phyloP scores from a whole-genome alignment of 1,139 yeast genomes.

The Geotrichum reessii region DNA sequence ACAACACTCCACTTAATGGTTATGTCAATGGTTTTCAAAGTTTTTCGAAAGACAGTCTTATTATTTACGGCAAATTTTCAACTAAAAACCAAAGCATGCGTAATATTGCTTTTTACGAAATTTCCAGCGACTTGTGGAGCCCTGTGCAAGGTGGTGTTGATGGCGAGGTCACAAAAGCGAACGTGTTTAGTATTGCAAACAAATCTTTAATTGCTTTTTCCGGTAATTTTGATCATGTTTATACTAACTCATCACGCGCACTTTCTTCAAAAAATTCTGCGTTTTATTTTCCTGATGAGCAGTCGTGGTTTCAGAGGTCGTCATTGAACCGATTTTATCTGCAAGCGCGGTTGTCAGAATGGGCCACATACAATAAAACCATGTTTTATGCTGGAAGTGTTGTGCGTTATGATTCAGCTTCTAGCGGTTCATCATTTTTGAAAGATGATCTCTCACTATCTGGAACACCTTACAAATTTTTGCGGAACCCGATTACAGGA shows the following conservation, averaged over 20 bases:
- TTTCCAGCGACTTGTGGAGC: slow-evolving; percentile 25
- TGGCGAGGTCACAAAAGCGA: slow-evolving; percentile 30
- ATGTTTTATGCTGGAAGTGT: slow-evolving; percentile 27
- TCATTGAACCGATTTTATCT: slow-evolving; percentile 19
- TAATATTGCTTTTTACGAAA: slow-evolving; percentile 28
- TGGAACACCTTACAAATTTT: slow-evolving; percentile 36
- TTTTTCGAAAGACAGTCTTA: slow-evolving; percentile 24
- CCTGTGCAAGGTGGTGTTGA: slow-evolving; percentile 28
- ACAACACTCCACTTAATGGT: slow-evolving; percentile 28
- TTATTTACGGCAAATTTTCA: slow-evolving; percentile 40
- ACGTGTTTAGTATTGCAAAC: slow-evolving; percentile 26
- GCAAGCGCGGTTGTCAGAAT: slow-evolving; percentile 23
- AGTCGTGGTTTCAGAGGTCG: slow-evolving; percentile 28
- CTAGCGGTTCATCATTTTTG: slow-evolving; percentile 29
- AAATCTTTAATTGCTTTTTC: slow-evolving; percentile 40
- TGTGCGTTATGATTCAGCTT: slow-evolving; percentile 21
- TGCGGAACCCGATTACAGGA: slow-evolving; percentile 23
- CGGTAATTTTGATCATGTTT: slow-evolving; percentile 25
- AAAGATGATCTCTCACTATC: slow-evolving; percentile 24
- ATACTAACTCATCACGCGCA: slow-evolving; percentile 18
- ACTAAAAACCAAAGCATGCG: slow-evolving; percentile 14
- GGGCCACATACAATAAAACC: slow-evolving; percentile 15
- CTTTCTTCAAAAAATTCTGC: slow-evolving; percentile 23
- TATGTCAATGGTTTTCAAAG: slow-evolving; percentile 27
- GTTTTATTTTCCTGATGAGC: slow-evolving; percentile 27